These are phyloP conservation scores for Cystobasidiaceae sp. DNA, from an alignment of 1,284 basidiomycete genomes.

Conservation along the genomic window DNA sequence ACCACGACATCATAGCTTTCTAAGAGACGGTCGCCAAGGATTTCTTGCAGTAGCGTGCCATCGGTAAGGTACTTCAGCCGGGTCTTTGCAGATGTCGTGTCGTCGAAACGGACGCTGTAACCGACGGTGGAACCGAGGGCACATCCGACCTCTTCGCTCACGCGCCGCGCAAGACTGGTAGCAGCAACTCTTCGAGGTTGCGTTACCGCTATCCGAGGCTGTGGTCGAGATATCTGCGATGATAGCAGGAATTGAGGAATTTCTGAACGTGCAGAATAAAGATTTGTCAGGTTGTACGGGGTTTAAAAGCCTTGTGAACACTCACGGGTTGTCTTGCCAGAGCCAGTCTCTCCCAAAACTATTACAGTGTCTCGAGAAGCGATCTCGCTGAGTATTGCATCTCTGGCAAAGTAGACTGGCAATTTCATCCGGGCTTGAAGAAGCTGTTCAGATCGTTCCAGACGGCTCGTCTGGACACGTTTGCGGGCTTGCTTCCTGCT, in stretches of 20 bases:
- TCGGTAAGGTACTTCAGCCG: constrained; percentile 94
- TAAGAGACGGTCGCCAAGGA: constrained; percentile 70
- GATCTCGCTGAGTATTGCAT: constrained; percentile 68
- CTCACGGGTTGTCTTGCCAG: constrained; percentile 94
- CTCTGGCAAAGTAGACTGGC: constrained; percentile 71
- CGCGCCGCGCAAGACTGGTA: constrained; percentile 82
- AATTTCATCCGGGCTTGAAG: constrained; percentile 62
- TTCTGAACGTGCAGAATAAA: constrained; percentile 52
- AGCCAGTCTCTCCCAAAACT: constrained; percentile 92
- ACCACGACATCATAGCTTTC: constrained; percentile 82
- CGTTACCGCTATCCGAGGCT: constrained; percentile 70
- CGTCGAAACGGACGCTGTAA: constrained; percentile 94
- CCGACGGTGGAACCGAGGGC: constrained; percentile 71
- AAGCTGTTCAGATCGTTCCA: constrained; percentile 47
- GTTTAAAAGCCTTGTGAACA: constrained; percentile 32
- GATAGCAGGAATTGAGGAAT: constrained; percentile 84
- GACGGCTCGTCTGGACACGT: constrained; percentile 30
- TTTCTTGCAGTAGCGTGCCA: constrained; percentile 89
- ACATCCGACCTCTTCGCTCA: constrained; percentile 74
- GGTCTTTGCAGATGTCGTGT: constrained; percentile 62
- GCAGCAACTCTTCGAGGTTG: constrained; percentile 93
- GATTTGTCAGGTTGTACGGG: background rate
- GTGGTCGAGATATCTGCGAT: constrained; percentile 55
- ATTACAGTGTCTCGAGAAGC: constrained; percentile 78
- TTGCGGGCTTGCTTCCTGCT: constrained; percentile 25